These are phyloP conservation scores for Cystofilobasidium macerans DNA, from an alignment of 768 basidiomycete genomes.

Conservation along the genomic window DNA sequence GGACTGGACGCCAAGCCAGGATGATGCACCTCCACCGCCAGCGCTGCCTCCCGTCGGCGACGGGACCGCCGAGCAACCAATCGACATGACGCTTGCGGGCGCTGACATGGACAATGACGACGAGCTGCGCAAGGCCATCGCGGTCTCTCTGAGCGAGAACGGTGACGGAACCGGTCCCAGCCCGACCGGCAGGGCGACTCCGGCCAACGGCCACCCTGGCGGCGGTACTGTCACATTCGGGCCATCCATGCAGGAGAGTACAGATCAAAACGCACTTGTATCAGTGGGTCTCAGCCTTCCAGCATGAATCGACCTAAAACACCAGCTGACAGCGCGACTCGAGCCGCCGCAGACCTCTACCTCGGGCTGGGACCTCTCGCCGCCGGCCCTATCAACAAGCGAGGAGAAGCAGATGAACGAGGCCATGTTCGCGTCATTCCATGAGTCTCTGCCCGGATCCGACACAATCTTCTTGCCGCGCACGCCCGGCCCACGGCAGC, in stretches of 20 bases:
- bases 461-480: neutral
- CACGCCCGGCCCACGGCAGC: neutral
- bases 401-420: conserved; percentile 3
- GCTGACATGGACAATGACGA: conserved; percentile 24
- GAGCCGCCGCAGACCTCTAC: neutral
- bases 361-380: neutral
- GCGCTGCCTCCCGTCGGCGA: neutral
- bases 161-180: neutral
- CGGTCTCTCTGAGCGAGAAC: conserved; percentile 21
- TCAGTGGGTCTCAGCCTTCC: neutral
- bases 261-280: neutral
- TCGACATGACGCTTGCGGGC: neutral
- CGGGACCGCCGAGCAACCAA: neutral
- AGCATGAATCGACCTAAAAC: too few relatives aligned
- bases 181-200: neutral
- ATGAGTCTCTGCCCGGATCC: neutral
- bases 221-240: neutral
- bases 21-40: neutral
- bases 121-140: conserved; percentile 30
- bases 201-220: neutral
- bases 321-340: neutral
- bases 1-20: neutral
- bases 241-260: neutral
- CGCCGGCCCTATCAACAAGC: neutral
- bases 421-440: conserved; percentile 2